Evolutionary conservation across 306 rosid genomes (phyloP), one percentile per base, ranked within the genome.

Genomic region (Datisca glomerata): DNA sequence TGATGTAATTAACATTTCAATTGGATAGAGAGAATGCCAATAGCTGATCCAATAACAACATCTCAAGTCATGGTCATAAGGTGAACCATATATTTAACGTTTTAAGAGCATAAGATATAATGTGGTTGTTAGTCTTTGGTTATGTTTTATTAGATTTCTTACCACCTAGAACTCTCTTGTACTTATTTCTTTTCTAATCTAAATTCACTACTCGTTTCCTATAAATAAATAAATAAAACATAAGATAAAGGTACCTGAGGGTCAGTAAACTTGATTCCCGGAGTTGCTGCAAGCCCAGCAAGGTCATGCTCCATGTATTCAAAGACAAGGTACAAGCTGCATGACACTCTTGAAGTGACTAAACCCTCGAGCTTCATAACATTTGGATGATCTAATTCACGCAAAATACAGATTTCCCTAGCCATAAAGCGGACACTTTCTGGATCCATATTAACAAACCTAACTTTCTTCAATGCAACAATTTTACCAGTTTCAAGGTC

Each of bases 221-320:
- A n/a, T n/a, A n/a, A n/a, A n/a, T n/a, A n/a, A n/a, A n/a, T n/a
- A n/a, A n/a, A n/a, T n/a, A n/a, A n/a, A n/a, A n/a, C n/a, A n/a
- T 6, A 12, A 36, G 4, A 16, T 15, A 25, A 25, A 51, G 23
- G 42, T 60, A 79, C 97, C 93, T 80, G 91, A 27, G 98, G 43
- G 53, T 83, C 93, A 1, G 84, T 70, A 46, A 89, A 80, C 64
- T 80, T 83, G 56, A 50, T 20, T 14, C 79, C 76, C 14, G 67
- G 86, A 24, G 55, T 47, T 43, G 77, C 76, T 42, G 75, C 67
- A 35, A 89, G 61, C 12, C 81, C 95, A 21, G 91, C 71, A 31
- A 89, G 93, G 70, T 84, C 95, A 64, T 89, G 98, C 3, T 89
- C 98, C 98, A 89, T 89, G 74, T 84, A 89, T 48, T 83, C 95